phyloP scores from a whole-genome alignment of 306 rosid species.

The Fragaria nilgerrensis region DNA sequence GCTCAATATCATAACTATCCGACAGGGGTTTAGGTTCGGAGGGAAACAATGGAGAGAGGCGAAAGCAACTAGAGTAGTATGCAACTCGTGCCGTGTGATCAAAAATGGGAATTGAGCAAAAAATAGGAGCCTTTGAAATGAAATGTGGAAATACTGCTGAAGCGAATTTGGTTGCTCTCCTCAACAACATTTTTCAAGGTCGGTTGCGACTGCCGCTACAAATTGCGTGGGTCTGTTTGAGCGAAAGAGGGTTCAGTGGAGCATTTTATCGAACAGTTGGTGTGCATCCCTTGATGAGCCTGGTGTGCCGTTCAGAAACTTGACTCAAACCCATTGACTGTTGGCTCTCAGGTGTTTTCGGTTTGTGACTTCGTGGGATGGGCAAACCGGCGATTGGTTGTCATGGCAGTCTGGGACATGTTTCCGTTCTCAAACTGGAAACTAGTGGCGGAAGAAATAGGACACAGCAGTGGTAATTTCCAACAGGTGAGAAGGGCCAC shows the following conservation, averaged over 20 bases:
- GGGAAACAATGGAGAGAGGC: slow-evolving; percentile 50
- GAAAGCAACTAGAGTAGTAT: slow-evolving; percentile 32
- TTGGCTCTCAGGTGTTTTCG: too few relatives aligned
- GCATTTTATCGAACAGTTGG: slow-evolving; percentile 34
- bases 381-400: too few relatives aligned
- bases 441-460: too few relatives aligned
- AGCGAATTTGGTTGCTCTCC: slow-evolving; percentile 32
- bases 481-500: too few relatives aligned
- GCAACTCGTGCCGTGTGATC: slow-evolving; percentile 24
- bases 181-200: slow-evolving; percentile 29
- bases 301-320: background rate
- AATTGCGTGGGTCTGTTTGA: background rate
- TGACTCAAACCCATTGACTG: too few relatives aligned
- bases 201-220: background rate
- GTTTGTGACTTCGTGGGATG: too few relatives aligned
- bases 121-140: slow-evolving; percentile 24
- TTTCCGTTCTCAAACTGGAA: too few relatives aligned
- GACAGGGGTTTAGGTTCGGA: slow-evolving; percentile 36
- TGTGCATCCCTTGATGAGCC: background rate
- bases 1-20: slow-evolving; percentile 50
- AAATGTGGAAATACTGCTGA: slow-evolving; percentile 22
- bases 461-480: too few relatives aligned
- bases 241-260: background rate
- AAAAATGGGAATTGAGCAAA: slow-evolving; percentile 23
- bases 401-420: too few relatives aligned